phyloP scores from a whole-genome alignment of 2,329 filamentous ascomycete genomes.

The Paracamarosporium sp. region DNA sequence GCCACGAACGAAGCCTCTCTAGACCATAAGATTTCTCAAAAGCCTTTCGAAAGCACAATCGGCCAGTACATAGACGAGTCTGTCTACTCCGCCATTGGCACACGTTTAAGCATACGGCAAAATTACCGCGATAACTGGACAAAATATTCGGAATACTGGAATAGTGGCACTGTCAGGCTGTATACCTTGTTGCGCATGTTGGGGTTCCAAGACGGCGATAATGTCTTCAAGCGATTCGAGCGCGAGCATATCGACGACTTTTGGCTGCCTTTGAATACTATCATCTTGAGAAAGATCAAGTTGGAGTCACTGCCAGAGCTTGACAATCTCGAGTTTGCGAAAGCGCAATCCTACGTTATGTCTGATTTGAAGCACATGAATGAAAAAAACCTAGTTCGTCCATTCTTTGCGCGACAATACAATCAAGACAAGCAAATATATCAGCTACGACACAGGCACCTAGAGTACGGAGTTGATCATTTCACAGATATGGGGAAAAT shows the following conservation, averaged over 20 bases:
- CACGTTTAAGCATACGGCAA: neutral
- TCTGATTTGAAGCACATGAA: slow-evolving; percentile 18
- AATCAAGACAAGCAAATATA: neutral
- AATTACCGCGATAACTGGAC: neutral
- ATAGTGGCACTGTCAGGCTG: slow-evolving; percentile 10
- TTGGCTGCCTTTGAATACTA: slow-evolving; percentile 15
- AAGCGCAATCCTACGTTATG: slow-evolving; percentile 15
- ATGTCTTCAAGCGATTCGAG: slow-evolving; percentile 15
- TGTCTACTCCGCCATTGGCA: slow-evolving; percentile 14
- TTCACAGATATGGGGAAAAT: slow-evolving; percentile 21
- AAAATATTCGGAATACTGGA: slow-evolving; percentile 8
- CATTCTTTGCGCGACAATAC: neutral
- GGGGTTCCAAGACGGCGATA: slow-evolving; percentile 13
- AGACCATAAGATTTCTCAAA: slow-evolving; percentile 11
- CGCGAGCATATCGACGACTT: slow-evolving; percentile 18
- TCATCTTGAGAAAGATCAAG: slow-evolving; percentile 8
- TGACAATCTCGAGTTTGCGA: neutral
- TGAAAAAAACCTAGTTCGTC: slow-evolving; percentile 15
- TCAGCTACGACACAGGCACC: slow-evolving; percentile 12
- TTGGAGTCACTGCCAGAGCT: neutral
- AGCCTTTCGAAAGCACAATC: slow-evolving; percentile 4
- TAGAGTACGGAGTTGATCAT: slow-evolving; percentile 7
- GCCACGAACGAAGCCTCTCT: slow-evolving; percentile 12
- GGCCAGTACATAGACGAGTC: slow-evolving; percentile 21
- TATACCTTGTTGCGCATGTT: slow-evolving; percentile 24